Evolutionary conservation across 805 yeast species (phyloP).

Genomic region (Candida lessepsii): DNA sequence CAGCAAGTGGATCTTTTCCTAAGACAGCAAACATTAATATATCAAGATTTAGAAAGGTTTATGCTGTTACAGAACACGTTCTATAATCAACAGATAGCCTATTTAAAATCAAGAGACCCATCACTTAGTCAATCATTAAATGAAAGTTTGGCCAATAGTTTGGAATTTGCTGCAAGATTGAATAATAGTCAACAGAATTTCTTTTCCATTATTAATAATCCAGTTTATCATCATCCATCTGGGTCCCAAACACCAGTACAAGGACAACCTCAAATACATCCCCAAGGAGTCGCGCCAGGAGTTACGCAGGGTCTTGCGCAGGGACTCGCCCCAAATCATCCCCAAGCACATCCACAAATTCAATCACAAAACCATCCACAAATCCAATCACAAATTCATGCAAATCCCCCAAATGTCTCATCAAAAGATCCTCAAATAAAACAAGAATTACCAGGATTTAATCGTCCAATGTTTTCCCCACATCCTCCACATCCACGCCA

Average conservation of each 20-base stretch:
- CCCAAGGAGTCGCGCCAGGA: neutral
- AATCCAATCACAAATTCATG: neutral
- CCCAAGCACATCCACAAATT: too few relatives aligned
- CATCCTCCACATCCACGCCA: conserved; percentile 1
- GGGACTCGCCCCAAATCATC: too few relatives aligned
- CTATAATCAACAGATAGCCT: conserved; percentile 14
- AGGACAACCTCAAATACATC: conserved; percentile 1
- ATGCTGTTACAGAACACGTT: conserved; percentile 19
- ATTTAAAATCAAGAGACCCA: neutral
- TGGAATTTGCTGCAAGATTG: conserved; percentile 19
- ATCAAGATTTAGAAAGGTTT: conserved; percentile 14
- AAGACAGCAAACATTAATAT: conserved; percentile 15
- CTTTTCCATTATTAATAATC: conserved; percentile 8
- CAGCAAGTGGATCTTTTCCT: conserved; percentile 15
- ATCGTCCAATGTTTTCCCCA: neutral
- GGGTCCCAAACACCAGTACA: neutral
- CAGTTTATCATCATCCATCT: neutral
- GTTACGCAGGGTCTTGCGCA: too few relatives aligned
- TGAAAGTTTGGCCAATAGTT: conserved; percentile 18
- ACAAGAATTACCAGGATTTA: neutral
- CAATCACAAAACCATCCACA: neutral
- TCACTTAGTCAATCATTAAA: conserved; percentile 12
- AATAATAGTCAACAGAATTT: conserved; percentile 10
- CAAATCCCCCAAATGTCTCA: neutral
- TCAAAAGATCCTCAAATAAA: neutral